Percentiles rank a stretch among this genome's conserved stretches.
Evolutionary conservation across 768 basidiomycete species (phyloP).

Genomic region (Trametes cinnabarina): DNA sequence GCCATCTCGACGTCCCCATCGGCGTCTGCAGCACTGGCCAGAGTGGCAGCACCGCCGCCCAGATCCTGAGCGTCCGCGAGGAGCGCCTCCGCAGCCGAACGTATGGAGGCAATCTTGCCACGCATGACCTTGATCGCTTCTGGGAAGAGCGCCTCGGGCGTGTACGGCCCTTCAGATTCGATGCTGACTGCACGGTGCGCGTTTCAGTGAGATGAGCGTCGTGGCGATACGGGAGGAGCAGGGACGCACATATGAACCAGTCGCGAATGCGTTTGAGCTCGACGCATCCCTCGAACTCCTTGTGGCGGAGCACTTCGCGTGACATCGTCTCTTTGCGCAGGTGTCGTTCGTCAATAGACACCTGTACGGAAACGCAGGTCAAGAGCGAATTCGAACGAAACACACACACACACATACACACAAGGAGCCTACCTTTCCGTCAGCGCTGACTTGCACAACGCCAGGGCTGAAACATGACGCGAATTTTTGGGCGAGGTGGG

Average conservation of each 20-base stretch:
- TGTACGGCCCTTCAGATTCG: constrained; percentile 88
- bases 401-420: too few species aligned
- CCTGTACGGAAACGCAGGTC: too few species aligned
- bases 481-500: constrained; percentile 77
- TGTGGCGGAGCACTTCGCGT: constrained; percentile 88
- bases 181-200: constrained; percentile 60
- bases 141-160: constrained; percentile 76
- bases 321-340: constrained; percentile 87
- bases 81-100: constrained; percentile 57
- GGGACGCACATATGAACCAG: constrained; percentile 83
- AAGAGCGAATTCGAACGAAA: too few species aligned
- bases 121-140: constrained; percentile 83
- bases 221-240: neutral
- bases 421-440: constrained; percentile 48
- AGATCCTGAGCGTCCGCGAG: constrained; percentile 36
- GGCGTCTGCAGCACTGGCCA: neutral
- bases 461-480: constrained; percentile 84
- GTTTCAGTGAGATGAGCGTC: neutral
- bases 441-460: constrained; percentile 63
- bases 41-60: neutral
- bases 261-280: constrained; percentile 84
- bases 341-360: constrained; percentile 59
- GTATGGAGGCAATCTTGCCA: constrained; percentile 64
- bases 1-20: constrained; percentile 25
- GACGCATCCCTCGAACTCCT: constrained; percentile 83